Percentiles rank a stretch among this genome's conserved stretches.
Conservation (phyloP, 78 protist species). For the Anaeramoeba flamelloides region DNA sequence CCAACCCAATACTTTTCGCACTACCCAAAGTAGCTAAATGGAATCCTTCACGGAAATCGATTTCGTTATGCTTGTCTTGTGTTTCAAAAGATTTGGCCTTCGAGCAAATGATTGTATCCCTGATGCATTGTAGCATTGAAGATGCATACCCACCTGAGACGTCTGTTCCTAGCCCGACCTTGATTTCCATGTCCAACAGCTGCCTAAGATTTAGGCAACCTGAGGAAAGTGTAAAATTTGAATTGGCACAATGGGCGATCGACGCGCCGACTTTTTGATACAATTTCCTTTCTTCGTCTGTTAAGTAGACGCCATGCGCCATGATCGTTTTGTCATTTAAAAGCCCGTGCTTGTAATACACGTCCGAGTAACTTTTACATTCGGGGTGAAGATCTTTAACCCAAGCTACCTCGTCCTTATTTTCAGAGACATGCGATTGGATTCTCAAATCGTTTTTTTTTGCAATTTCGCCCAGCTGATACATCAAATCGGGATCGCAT, state of each 20-base stretch:
- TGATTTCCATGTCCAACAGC: not conserved
- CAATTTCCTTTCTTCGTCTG: slow-evolving; percentile 22
- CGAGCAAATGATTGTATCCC: slow-evolving; percentile 43
- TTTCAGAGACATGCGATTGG: slow-evolving; percentile 58
- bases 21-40: slow-evolving; percentile 44
- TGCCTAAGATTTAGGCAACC: slow-evolving; percentile 3
- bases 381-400: slow-evolving; percentile 35
- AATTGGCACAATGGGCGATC: slow-evolving; percentile 54
- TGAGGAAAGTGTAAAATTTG: slow-evolving; percentile 32
- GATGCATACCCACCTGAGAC: slow-evolving; percentile 48
- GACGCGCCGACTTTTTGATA: slow-evolving; percentile 12
- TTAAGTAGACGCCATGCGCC: slow-evolving; percentile 55
- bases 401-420: slow-evolving; percentile 27
- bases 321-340: slow-evolving; percentile 37
- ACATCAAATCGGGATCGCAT: slow-evolving; percentile 41
- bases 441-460: slow-evolving; percentile 7
- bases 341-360: slow-evolving; percentile 37
- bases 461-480: slow-evolving; percentile 16
- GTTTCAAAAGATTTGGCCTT: slow-evolving; percentile 45
- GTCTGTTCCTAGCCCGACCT: slow-evolving; percentile 66
- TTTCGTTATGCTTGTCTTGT: too few relatives aligned
- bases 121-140: slow-evolving; percentile 45
- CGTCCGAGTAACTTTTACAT: slow-evolving; percentile 30
- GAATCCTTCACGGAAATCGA: too few relatives aligned
- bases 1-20: slow-evolving; percentile 31